Evolutionary conservation across 2,329 filamentous ascomycete species (phyloP), one percentile per base, ranked within the genome.

Genomic region (Sclerotinia spermophila): DNA sequence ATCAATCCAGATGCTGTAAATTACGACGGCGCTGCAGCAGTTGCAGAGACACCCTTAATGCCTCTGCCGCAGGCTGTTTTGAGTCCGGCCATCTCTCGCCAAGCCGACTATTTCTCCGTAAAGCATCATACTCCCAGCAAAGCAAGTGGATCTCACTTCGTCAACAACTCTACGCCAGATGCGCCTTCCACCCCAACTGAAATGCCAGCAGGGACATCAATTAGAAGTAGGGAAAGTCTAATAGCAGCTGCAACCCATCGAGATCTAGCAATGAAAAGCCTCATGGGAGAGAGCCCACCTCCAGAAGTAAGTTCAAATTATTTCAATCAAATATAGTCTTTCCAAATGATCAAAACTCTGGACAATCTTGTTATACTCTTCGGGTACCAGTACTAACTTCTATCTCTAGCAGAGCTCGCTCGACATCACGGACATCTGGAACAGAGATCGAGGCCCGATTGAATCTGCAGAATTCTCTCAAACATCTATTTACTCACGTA

Each of bases 221-320:
- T 27, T 2, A 66, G 62, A 42, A 66, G 62, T 40, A 35, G 62
- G 11, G 62, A 53, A 8, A 66, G 62, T 40, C n/a, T 66, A 15
- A 5, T 66, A 21, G 45, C 48, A 40, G 35, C 62, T 30, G 62
- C 33, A 19, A n/a, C 48, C 7, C 62, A 66, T 53, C 33, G 62
- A 40, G n/a, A 66, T 11, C n/a, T 40, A 24, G 62, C 62, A 21
- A 27, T 66, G 35, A 66, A 51, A 27, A 53, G 10, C 15, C 44
- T 66, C 33, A n/a, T 66, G 7, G 62, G 62, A 53, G 45, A 66
- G 13, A 66, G 15, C 5, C 17, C 45, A 40, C n/a, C n/a, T 30
- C 45, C 35, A 13, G n/a, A 66, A 27, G 62, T 66, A 66, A 66
- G 62, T 66, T 30, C 35, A 42, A 40, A 33, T 24, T 30, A 8